phyloP scores from a whole-genome alignment of 345 rosid species.

The Bruguiera parviflora region DNA sequence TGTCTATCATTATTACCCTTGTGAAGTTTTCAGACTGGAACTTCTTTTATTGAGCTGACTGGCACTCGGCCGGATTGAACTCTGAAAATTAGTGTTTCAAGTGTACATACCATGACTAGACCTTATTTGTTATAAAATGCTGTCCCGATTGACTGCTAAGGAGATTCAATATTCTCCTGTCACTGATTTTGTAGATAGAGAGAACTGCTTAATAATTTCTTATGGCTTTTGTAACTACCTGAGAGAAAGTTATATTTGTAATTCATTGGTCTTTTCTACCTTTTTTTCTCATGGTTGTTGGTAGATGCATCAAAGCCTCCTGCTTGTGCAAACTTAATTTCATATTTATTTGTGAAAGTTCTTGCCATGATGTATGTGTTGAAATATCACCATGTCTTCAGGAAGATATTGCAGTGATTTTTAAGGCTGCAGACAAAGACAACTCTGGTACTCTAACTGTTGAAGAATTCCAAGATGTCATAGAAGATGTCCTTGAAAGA shows the following conservation, averaged over 20 bases:
- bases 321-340: not conserved
- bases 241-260: not conserved
- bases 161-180: not conserved
- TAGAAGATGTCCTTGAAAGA: conserved; percentile 67
- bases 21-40: not conserved
- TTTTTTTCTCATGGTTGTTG: not conserved
- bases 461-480: conserved; percentile 67
- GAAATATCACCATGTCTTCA: conserved; percentile 19
- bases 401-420: conserved; percentile 71
- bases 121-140: not conserved
- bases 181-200: not conserved
- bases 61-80: not conserved
- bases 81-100: not conserved
- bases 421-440: conserved; percentile 82
- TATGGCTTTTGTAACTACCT: not conserved
- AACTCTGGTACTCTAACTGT: conserved; percentile 71
- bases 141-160: not conserved
- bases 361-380: not conserved
- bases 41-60: not conserved
- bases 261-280: not conserved
- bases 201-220: not conserved
- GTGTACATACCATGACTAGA: not conserved
- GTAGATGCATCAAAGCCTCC: not conserved
- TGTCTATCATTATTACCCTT: too few relatives aligned
- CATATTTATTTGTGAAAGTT: not conserved